Base-by-base conservation (phyloP, 352 stramenopile species). In the Phytophthora parvispora region DNA sequence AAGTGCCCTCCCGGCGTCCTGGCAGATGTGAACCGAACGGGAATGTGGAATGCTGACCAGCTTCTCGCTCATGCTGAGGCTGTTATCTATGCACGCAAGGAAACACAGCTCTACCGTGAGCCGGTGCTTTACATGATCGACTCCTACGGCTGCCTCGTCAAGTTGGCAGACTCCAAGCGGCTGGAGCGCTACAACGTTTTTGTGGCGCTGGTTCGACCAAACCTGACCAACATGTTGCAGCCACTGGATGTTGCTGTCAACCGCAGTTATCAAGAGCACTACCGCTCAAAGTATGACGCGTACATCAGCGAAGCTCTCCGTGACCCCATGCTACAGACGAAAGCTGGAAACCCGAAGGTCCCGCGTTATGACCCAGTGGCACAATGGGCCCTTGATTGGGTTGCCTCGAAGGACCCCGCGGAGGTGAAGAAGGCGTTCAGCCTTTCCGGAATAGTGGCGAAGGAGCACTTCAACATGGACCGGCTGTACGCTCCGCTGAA, bases 141-240 rank as follows among this genome's bases (percentile, higher is more conserved):
- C 40, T 67, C 60, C 0, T 67, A 67, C 29, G 49, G 20, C 7
- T 56, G 36, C 25, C 50, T 57, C 22, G 51, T 67, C 4, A 67
- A 67, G 31, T 29, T 67, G 16, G 24, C 18, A 25, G 32, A 57
- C 2, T 52, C 58, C 1, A 28, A 40, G 3, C 32, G 43, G 18
- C 34, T 65, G 20, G 32, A 49, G 24, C 16, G 18, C 1, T 60
- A 51, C 60, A 61, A 67, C 40, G 22, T 67, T 9, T 67, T 50
- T 42, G 31, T 69, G 12, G 22, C 59, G 32, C 25, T 69, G 3
- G 25, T 53, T 6, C 51, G 52, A 2, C 52, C 61, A 2, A 69
- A 69, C 18, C 28, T 69, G n/a, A 59, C 61, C 6, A 59, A 53
- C 32, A 34, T 63, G 3, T 38, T 62, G 20, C 52, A 63, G 48